These are phyloP conservation scores for Lactifluus subvellereus DNA, from an alignment of 768 basidiomycete species.

Conservation along the genomic window DNA sequence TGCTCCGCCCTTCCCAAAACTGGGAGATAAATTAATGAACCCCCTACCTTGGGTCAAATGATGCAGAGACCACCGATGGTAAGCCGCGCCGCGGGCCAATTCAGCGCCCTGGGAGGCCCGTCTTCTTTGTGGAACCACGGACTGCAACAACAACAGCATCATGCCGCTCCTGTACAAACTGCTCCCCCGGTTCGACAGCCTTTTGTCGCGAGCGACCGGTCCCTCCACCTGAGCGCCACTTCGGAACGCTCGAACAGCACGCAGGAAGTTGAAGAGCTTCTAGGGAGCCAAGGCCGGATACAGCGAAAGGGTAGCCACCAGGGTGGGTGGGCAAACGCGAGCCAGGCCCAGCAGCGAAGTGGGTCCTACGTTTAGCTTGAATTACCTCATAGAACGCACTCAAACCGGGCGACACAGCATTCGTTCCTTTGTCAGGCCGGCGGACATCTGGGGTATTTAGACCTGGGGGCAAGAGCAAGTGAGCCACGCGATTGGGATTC, in stretches of 20 bases:
- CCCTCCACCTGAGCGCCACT: slow-evolving; percentile 37
- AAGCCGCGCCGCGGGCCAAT: slow-evolving; percentile 6
- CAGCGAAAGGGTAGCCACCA: slow-evolving; percentile 6
- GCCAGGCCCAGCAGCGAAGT: slow-evolving; percentile 17
- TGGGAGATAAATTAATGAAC: background rate
- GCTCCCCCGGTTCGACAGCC: slow-evolving; percentile 25
- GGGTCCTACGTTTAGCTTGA: background rate
- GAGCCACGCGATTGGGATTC: background rate
- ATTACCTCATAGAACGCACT: background rate
- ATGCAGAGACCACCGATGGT: slow-evolving; percentile 14
- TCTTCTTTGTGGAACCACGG: slow-evolving; percentile 13
- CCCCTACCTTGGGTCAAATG: background rate
- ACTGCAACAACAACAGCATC: slow-evolving; percentile 1
- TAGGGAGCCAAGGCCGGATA: slow-evolving; percentile 31
- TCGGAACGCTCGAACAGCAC: slow-evolving; percentile 46
- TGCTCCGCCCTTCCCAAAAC: background rate
- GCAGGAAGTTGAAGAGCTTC: slow-evolving; percentile 66
- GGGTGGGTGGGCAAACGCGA: slow-evolving; percentile 12
- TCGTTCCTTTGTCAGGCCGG: slow-evolving; percentile 37
- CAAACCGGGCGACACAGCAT: slow-evolving; percentile 32
- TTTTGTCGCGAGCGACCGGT: slow-evolving; percentile 42
- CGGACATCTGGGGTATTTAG: slow-evolving; percentile 41
- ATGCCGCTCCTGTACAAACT: background rate
- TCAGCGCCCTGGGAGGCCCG: background rate
- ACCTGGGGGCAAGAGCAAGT: slow-evolving; percentile 31